Conservation (phyloP, 345 rosid genomes). For the Eucalyptus paniculata region DNA sequence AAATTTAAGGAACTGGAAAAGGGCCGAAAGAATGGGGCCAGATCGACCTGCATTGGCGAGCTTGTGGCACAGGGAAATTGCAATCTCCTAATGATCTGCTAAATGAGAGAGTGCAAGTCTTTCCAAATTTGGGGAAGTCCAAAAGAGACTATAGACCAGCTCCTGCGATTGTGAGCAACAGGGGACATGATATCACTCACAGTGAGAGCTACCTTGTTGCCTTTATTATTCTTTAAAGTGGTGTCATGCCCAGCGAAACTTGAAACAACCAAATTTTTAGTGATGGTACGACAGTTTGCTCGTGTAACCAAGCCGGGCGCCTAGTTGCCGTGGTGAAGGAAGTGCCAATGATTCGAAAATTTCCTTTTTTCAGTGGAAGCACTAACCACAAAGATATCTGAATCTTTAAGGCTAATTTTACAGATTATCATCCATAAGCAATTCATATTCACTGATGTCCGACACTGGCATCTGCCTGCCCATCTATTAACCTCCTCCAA, state of each 20-base stretch:
- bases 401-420: too few relatives aligned
- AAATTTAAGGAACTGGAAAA: conserved; percentile 9
- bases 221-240: not conserved
- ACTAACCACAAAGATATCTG: too few relatives aligned
- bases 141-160: conserved; percentile 45
- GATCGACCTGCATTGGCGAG: conserved; percentile 31
- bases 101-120: not conserved
- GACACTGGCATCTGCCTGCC: not conserved
- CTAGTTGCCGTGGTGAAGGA: not conserved
- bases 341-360: not conserved
- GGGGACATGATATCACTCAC: conserved; percentile 56
- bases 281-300: not conserved
- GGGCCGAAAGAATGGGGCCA: conserved; percentile 48
- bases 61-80: conserved; percentile 31
- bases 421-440: not conserved
- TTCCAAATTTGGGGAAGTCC: conserved; percentile 13
- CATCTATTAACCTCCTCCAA: not conserved
- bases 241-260: not conserved
- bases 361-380: not conserved
- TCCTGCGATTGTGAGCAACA: conserved; percentile 26
- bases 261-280: not conserved
- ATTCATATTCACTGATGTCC: not conserved
- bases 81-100: conserved; percentile 68
- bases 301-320: not conserved
- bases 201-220: conserved; percentile 5